Percentiles rank a stretch among this genome's conserved stretches.
These are phyloP conservation scores for Colletotrichum eleusines DNA, from an alignment of 2,329 filamentous ascomycete genomes.

Conservation along the genomic window DNA sequence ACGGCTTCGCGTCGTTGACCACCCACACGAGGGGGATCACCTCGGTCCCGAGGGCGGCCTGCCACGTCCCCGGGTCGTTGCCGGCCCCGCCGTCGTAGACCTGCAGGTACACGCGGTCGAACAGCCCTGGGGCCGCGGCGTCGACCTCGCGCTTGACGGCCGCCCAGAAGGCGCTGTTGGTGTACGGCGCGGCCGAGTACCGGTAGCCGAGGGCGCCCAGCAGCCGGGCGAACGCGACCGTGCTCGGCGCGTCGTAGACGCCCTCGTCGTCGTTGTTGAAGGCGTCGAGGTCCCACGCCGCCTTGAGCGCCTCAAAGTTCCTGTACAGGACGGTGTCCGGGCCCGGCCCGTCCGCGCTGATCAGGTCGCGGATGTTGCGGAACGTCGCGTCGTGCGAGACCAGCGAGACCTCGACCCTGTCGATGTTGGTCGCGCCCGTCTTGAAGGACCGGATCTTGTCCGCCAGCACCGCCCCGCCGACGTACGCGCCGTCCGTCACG, in stretches of 20 bases:
- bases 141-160: constrained; percentile 49
- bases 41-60: constrained; percentile 53
- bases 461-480: constrained; percentile 61
- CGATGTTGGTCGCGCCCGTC: constrained; percentile 49
- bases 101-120: constrained; percentile 58
- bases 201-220: constrained; percentile 55
- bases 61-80: constrained; percentile 56
- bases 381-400: constrained; percentile 50
- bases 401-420: constrained; percentile 58
- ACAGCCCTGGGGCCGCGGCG: constrained; percentile 45
- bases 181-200: constrained; percentile 59
- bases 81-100: constrained; percentile 59
- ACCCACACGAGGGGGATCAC: constrained; percentile 60
- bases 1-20: constrained; percentile 59
- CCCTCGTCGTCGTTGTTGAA: constrained; percentile 62
- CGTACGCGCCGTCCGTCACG: constrained; percentile 54
- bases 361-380: constrained; percentile 53
- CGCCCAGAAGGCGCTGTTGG: constrained; percentile 54
- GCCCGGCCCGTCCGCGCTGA: constrained; percentile 51
- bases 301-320: constrained; percentile 56
- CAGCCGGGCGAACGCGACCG: constrained; percentile 57
- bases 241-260: constrained; percentile 57
- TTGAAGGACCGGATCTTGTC: constrained; percentile 57
- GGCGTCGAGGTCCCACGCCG: constrained; percentile 58
- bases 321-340: constrained; percentile 51